Conservation (phyloP, 164 flowering plant species). For the Malania oleifera region DNA sequence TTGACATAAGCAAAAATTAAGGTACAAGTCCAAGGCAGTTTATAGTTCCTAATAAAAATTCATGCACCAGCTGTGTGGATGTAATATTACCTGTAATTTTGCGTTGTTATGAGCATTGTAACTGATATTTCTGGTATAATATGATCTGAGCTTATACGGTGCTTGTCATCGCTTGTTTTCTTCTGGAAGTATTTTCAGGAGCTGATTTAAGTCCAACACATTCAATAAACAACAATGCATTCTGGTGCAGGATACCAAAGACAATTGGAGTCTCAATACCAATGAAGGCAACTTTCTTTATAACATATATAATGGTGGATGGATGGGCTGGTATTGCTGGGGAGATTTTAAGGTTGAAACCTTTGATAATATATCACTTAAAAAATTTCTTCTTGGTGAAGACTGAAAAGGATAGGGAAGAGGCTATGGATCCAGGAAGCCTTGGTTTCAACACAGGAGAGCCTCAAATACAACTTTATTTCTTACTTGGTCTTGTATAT, state of each 20-base stretch:
- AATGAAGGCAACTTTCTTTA: slow-evolving; percentile 93
- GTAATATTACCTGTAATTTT: not conserved
- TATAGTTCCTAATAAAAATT: no score
- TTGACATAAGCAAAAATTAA: no score
- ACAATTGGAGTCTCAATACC: slow-evolving; percentile 82
- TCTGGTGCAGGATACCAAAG: slow-evolving; percentile 58
- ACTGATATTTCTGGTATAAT: no score
- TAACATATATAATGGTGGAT: slow-evolving; percentile 91
- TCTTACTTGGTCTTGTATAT: slow-evolving; percentile 89
- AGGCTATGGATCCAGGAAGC: slow-evolving; percentile 96
- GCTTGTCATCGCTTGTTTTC: no score
- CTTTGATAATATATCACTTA: slow-evolving; percentile 67
- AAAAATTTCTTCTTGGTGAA: slow-evolving; percentile 74
- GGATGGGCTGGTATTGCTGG: slow-evolving; percentile 97
- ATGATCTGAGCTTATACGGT: no score
- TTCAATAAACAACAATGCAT: not conserved
- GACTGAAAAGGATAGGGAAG: slow-evolving; percentile 80
- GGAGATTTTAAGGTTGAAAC: slow-evolving; percentile 73
- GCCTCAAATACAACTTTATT: slow-evolving; percentile 89
- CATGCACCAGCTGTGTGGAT: no score
- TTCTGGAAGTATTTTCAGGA: not conserved
- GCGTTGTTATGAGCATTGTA: no score
- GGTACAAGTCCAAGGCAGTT: no score
- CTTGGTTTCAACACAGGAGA: slow-evolving; percentile 68
- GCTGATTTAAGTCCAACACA: not conserved